Percentiles rank a stretch among this genome's conserved stretches.
Conservation (phyloP, 2,329 filamentous ascomycete species). For the Fusarium sp. region DNA sequence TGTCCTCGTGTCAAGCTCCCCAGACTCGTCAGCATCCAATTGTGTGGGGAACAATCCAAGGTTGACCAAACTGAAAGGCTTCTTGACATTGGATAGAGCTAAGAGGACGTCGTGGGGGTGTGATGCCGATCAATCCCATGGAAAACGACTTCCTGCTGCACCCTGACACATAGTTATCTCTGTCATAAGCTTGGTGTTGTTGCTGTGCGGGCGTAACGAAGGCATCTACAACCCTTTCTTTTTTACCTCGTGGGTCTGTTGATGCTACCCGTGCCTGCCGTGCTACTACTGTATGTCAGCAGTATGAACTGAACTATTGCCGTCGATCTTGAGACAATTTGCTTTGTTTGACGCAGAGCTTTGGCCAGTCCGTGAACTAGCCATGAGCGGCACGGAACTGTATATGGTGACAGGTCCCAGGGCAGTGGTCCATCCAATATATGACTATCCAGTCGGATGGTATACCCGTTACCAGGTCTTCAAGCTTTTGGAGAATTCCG, state of each 20-base stretch:
- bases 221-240: constrained; percentile 20
- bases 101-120: constrained; percentile 3
- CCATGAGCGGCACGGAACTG: neutral
- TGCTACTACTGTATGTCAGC: constrained; percentile 12
- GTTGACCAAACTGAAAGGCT: constrained; percentile 1
- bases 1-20: constrained; percentile 6
- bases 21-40: constrained; percentile 16
- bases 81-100: constrained; percentile 16
- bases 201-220: constrained; percentile 18
- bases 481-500: neutral
- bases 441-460: constrained; percentile 11
- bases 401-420: neutral
- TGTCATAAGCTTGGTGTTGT: neutral
- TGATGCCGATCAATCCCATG: constrained; percentile 18
- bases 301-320: neutral
- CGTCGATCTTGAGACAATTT: constrained; percentile 2
- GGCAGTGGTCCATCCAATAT: neutral
- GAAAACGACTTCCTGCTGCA: constrained; percentile 5
- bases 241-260: constrained; percentile 6
- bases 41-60: constrained; percentile 4
- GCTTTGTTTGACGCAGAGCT: constrained; percentile 11
- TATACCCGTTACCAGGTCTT: neutral
- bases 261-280: constrained; percentile 20
- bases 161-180: constrained; percentile 13
- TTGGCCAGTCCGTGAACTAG: neutral